phyloP scores from a whole-genome alignment of 768 basidiomycete genomes.

The Aureoboletus auriporus region DNA sequence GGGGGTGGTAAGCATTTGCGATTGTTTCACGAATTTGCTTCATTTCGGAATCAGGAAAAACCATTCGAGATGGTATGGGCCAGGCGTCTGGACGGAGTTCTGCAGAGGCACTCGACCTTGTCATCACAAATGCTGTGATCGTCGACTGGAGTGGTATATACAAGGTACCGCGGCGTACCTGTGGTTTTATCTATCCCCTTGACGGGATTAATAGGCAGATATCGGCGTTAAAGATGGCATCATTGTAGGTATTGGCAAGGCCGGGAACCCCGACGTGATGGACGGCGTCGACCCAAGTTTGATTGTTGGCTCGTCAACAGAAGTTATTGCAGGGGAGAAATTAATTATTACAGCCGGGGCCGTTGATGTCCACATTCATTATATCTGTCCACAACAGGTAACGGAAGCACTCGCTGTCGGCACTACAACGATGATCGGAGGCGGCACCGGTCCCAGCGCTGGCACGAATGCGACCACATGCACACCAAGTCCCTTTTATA shows the following conservation, averaged over 20 bases:
- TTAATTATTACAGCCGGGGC: slow-evolving; percentile 92
- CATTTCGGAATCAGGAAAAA: slow-evolving; percentile 59
- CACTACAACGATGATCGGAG: slow-evolving; percentile 92
- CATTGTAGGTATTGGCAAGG: slow-evolving; percentile 92
- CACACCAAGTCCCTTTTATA: slow-evolving; percentile 86
- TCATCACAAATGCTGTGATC: slow-evolving; percentile 94
- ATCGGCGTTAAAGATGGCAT: slow-evolving; percentile 83
- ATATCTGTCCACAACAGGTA: slow-evolving; percentile 92
- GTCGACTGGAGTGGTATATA: slow-evolving; percentile 94
- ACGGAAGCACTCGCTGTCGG: slow-evolving; percentile 79
- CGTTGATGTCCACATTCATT: slow-evolving; percentile 90
- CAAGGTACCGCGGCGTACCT: slow-evolving; percentile 51
- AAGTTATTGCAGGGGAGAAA: slow-evolving; percentile 94
- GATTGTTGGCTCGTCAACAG: slow-evolving; percentile 86
- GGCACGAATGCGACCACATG: slow-evolving; percentile 91
- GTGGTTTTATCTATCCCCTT: neutral
- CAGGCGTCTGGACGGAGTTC: slow-evolving; percentile 75
- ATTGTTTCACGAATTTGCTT: neutral
- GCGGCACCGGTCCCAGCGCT: slow-evolving; percentile 91
- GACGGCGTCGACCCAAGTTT: slow-evolving; percentile 66
- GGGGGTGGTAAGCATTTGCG: slow-evolving; percentile 65
- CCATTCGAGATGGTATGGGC: slow-evolving; percentile 96
- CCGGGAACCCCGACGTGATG: slow-evolving; percentile 96
- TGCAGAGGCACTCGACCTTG: slow-evolving; percentile 73
- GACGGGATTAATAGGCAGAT: slow-evolving; percentile 62